Evolutionary conservation across 2,329 filamentous ascomycete species (phyloP).

Genomic region (Hypoxylon sp.): DNA sequence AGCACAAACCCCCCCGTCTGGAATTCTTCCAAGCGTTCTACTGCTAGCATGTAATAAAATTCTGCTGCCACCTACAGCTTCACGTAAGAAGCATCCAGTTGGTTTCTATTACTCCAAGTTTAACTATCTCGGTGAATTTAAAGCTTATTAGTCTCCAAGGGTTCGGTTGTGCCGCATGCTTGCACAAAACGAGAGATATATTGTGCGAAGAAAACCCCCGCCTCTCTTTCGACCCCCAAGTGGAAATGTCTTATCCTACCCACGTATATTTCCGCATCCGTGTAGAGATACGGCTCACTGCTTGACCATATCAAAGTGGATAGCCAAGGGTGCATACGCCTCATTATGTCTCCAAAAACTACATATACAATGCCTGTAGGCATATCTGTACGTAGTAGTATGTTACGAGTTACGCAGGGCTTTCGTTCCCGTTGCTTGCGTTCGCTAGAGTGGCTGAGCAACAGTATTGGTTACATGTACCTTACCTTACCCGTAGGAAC

Average conservation of each 20-base stretch:
- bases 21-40: conserved; percentile 6
- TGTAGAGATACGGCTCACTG: conserved; percentile 15
- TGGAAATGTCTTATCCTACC: conserved; percentile 6
- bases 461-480: conserved; percentile 17
- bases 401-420: conserved; percentile 20
- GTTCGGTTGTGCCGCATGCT: conserved; percentile 35
- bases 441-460: conserved; percentile 39
- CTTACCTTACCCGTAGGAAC: conserved; percentile 1
- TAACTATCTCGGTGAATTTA: conserved; percentile 28
- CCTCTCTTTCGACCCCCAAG: conserved; percentile 13
- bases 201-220: conserved; percentile 21
- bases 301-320: conserved; percentile 27
- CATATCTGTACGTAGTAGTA: not conserved
- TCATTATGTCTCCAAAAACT: conserved; percentile 26
- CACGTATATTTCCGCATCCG: conserved; percentile 12
- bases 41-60: conserved; percentile 5
- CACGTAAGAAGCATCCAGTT: not conserved
- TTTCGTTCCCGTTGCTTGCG: conserved; percentile 29
- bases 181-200: conserved; percentile 32
- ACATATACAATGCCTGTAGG: conserved; percentile 14
- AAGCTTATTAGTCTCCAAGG: conserved; percentile 24
- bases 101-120: conserved; percentile 14
- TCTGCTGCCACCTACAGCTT: not conserved
- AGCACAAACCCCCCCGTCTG: not conserved
- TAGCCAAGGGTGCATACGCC: conserved; percentile 32